These are phyloP conservation scores for Pichia terricola DNA, from an alignment of 1,139 yeast genomes.

Conservation along the genomic window DNA sequence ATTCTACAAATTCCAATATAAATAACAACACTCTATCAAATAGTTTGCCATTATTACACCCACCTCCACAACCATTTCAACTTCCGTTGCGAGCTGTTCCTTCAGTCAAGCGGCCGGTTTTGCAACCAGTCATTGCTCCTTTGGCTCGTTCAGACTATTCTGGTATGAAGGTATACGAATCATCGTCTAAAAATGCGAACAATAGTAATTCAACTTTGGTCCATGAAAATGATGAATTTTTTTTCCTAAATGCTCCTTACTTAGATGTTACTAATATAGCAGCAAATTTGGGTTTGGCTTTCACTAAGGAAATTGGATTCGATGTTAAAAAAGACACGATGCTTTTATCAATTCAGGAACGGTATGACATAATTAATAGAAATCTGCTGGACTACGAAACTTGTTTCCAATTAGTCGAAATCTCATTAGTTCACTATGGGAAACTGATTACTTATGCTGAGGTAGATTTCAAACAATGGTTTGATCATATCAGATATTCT, in stretches of 20 bases:
- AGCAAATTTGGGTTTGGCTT: slow-evolving; percentile 28
- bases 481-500: slow-evolving; percentile 39
- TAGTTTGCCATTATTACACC: not conserved
- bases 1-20: too few relatives aligned
- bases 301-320: slow-evolving; percentile 32
- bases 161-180: not conserved
- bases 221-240: slow-evolving; percentile 23
- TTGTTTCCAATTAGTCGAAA: slow-evolving; percentile 38
- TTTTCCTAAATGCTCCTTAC: slow-evolving; percentile 43
- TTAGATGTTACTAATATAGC: slow-evolving; percentile 33
- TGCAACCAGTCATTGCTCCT: slow-evolving; percentile 5
- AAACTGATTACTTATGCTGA: slow-evolving; percentile 61
- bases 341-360: slow-evolving; percentile 5
- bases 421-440: slow-evolving; percentile 54
- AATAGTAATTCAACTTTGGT: not conserved
- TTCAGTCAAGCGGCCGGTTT: not conserved
- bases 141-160: slow-evolving; percentile 6
- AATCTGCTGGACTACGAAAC: slow-evolving; percentile 41
- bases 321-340: slow-evolving; percentile 26
- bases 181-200: not conserved
- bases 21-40: too few relatives aligned
- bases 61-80: not conserved
- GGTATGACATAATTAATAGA: slow-evolving; percentile 35
- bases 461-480: slow-evolving; percentile 36
- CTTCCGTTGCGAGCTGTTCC: not conserved